Base-by-base conservation (phyloP, 73 alveolate species). In the Stentor coeruleus region DNA sequence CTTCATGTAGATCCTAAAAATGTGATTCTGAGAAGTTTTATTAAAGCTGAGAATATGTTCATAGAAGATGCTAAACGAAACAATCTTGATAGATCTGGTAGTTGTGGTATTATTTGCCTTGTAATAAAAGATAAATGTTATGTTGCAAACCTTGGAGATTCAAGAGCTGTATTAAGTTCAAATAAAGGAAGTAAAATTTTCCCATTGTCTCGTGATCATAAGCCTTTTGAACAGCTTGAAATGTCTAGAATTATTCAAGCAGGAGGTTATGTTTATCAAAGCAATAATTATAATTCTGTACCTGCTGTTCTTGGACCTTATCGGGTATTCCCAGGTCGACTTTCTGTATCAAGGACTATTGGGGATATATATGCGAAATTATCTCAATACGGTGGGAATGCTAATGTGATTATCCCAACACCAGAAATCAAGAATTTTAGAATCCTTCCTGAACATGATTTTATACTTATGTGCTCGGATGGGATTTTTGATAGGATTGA, bases 281-380 rank as follows among this genome's bases (percentile, higher is more conserved):
- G 77, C 55, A 35, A 3, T 33, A 59, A 35, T 33, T 35, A n/a
- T 28, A 39, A 49, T 59, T 35, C 86, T 14, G 59, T 39, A 58
- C 58, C 82, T 26, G 80, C 86, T 0, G 42, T 20, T 1, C 81
- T 94, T 77, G 99, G 99, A 4, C 99, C 99, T 31, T 87, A 93
- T 76, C 94, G 99, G 89, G 99, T 97, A 3, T 86, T 96, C 58
- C 99, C 99, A 26, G 99, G 99, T 30, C 84, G 99, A 76, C 92
- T 97, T 39, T 91, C 99, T 36, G 99, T 87, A 6, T 84, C 91
- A 35, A 92, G 99, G 83, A 93, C 99, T 35, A 85, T 97, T 73
- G 99, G 99, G 28, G 99, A 97, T 88, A 90, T 88, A 1, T 98
- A 95, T 73, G 99, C 99, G 39, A 97, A 97, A 90, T 39, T 85